Evolutionary conservation across 1,139 yeast genomes (phyloP), one percentile per base, ranked within the genome.

Genomic region (Geotrichum fermentans): DNA sequence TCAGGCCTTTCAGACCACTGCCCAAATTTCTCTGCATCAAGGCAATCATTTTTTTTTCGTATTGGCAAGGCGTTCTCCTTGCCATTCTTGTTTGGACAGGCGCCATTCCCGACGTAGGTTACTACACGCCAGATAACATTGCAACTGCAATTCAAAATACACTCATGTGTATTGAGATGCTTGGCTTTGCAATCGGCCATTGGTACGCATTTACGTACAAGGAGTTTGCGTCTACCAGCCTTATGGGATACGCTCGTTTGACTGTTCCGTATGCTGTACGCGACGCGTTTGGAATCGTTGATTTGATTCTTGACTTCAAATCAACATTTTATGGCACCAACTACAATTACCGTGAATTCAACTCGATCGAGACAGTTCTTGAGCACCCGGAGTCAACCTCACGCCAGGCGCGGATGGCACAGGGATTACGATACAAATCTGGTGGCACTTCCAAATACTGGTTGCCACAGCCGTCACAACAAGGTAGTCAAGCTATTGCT

Each of bases 1-100:
- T 92, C 58, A 74, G 73, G 49, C 89, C 86, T 0, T 90, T 83
- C 68, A 77, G 86, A 48, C 97, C 97, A 1, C 81, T 92, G 73
- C 90, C 95, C 8, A 94, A 94, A 66, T 92, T 92, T 63, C 66
- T 94, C 40, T 89, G 97, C 69, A 96, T 92, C 47, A 92, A 92
- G 64, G 74, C 89, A 56, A 87, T 92, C 51, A 90, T 94, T 50
- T 92, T 92, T 73, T 97, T 96, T 33, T 86, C 96, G 16, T 92
- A 89, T 65, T 92, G 98, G 98, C 98, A 92, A 64, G 92, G 96
- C 0, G 74, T 90, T 22, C 59, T 82, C 0, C 71, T 92, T 43
- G 80, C 87, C 0, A 63, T 84, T 1, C 61, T 87, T 36, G 80
- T 76, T 55, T 74, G 75, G 57, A 65, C 79, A 38, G 81, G 84